Evolutionary conservation across 129 eudicot species (phyloP), one percentile per base, ranked within the genome.

Genomic region (Lactuca sativa): DNA sequence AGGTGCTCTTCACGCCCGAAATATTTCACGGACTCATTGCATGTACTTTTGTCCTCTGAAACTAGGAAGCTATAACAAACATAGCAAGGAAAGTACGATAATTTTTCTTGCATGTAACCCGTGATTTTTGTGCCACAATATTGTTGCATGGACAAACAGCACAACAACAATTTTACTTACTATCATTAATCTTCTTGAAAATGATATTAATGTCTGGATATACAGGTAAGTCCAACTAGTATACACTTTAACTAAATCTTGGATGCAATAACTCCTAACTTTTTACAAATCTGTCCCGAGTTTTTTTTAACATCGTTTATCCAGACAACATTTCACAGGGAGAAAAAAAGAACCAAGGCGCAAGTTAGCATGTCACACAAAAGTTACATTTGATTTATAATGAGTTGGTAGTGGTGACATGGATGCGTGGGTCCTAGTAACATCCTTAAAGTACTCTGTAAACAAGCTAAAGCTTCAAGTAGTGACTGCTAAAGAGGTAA

Each of bases 401-500:
- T 10, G 56, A 34, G 48, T 41, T 72, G 64, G 15, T 84, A 83
- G 89, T 59, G 89, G 92, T 4, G 86, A 86, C 67, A 71, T 72
- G 0, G 93, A 86, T 56, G 80, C 76, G 1, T 2, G 37, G 37
- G 37, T 72, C 30, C 76, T 83, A 7, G 78, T 77, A 38, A 84
- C 85, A 65, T 58, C 88, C 14, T 33, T 82, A 15, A 80, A 75
- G 62, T 83, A 83, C 64, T 60, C 82, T 4, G 62, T 80, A 7
- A 68, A 80, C 82, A 76, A 54, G 15, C 54, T 83, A 44, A 76
- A 80, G 62, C 82, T 80, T 38, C 82, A 75, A 2, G 9, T 80
- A 3, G 74, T 76, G 74, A 66, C 74, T 43, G 57, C 64, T 21
- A 31, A 16, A 30, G 80, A 82, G 83, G 78, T 72, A 12, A 61